Base-by-base conservation (phyloP, 768 basidiomycete species). In the Hortiboletus campestris region DNA sequence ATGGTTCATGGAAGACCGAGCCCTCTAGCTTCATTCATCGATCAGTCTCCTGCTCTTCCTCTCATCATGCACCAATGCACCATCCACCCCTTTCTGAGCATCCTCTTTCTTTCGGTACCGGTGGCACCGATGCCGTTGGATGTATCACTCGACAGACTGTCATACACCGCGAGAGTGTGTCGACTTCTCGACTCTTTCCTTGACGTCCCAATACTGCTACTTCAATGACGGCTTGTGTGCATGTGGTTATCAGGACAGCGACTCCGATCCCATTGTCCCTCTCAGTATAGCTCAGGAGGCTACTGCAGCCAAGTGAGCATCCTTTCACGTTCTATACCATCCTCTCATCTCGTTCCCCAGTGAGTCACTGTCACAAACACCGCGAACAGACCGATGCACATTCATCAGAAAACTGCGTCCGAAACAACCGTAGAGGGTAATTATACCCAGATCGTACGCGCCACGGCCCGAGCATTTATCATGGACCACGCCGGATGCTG, bases 231-330 rank as follows among this genome's bases (percentile, higher is more conserved):
- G 69, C 28, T 66, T 76, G 31, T 86, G 86, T 34, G 85, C 86
- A 67, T 90, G 88, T 65, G 88, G 88, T 22, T 59, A 77, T 34
- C 45, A 34, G 44, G 80, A 85, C 67, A 67, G 43, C 35, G 66
- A 80, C 65, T 75, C 63, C 52, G 77, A 83, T 63, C 66, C 70
- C 56, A 80, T 89, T 53, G 76, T 89, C 44, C n/a, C 80, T 89
- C 56, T 75, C 83, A 14, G 16, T 89, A 84, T 62, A 76, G 31
- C 9, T 62, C 62, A 8, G 85, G 83, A 38, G 67, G 52, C 7
- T 81, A 86, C 68, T 90, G 87, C 66, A 75, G 76, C 61, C 79
- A 84, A 76, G 87, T 84, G 58, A 32, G 79, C 48, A 35, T 49
- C 8, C 10, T 22, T 36, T 48, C n/a, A 41, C 20, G 32, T 55